phyloP scores from a whole-genome alignment of 345 rosid species.

The Trapa bicornis region DNA sequence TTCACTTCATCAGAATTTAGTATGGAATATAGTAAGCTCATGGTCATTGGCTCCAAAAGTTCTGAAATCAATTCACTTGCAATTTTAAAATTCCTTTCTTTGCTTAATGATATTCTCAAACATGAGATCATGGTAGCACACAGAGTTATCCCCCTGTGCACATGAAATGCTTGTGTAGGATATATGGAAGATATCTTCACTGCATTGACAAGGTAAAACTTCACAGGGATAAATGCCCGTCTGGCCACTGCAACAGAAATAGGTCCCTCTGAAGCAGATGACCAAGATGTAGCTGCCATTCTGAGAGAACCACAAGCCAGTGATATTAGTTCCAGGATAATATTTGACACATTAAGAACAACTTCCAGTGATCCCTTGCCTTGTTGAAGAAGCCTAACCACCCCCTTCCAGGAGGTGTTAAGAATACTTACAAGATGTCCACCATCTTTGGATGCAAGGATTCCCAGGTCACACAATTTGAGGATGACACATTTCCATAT shows the following conservation, averaged over 20 bases:
- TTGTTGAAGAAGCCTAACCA: constrained; percentile 66
- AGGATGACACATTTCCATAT: constrained; percentile 36
- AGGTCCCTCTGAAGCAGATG: constrained; percentile 36
- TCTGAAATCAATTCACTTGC: constrained; percentile 63
- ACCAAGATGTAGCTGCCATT: constrained; percentile 67
- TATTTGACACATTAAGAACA: constrained; percentile 48
- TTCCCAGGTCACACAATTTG: constrained; percentile 56
- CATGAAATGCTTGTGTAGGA: constrained; percentile 52
- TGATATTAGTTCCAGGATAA: constrained; percentile 46
- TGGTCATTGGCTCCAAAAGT: constrained; percentile 58
- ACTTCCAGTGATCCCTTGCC: constrained; percentile 37
- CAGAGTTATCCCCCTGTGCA: constrained; percentile 40
- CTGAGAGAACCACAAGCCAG: constrained; percentile 48
- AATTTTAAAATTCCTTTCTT: constrained; percentile 29
- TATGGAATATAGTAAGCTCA: constrained; percentile 49
- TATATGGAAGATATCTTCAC: constrained; percentile 59
- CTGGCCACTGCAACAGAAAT: constrained; percentile 65
- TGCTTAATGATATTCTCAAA: constrained; percentile 44
- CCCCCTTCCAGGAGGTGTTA: constrained; percentile 89
- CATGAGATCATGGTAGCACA: constrained; percentile 48
- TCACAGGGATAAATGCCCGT: constrained; percentile 74
- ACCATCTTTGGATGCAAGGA: constrained; percentile 66
- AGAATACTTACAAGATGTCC: constrained; percentile 79
- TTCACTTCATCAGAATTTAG: constrained; percentile 44
- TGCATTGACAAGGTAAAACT: constrained; percentile 76